Evolutionary conservation across 1,139 yeast genomes (phyloP).

Genomic region (Nakaseomyces sp.): DNA sequence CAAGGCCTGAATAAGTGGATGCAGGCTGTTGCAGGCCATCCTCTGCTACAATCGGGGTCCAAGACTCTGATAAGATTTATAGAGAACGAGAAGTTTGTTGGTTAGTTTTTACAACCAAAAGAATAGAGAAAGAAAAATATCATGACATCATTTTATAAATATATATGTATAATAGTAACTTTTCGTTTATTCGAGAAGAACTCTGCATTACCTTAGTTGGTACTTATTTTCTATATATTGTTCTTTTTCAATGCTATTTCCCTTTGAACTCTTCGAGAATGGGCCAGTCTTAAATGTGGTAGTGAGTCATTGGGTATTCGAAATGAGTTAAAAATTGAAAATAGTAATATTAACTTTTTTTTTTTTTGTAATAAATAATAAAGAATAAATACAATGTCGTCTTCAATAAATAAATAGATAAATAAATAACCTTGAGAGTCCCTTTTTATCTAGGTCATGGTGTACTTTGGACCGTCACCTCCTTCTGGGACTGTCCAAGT

Average conservation of each 20-base stretch:
- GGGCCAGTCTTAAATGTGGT: too few relatives aligned
- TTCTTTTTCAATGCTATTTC: too few relatives aligned
- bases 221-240: too few relatives aligned
- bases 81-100: constrained; percentile 54
- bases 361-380: background rate
- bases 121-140: background rate
- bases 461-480: constrained; percentile 93
- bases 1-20: constrained; percentile 78
- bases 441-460: constrained; percentile 27
- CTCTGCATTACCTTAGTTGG: too few relatives aligned
- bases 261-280: too few relatives aligned
- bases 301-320: too few relatives aligned
- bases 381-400: background rate
- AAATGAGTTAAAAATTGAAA: too few relatives aligned
- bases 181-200: too few relatives aligned
- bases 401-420: too few relatives aligned
- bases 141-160: background rate
- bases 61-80: constrained; percentile 72
- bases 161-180: too few relatives aligned
- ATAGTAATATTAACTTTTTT: too few relatives aligned
- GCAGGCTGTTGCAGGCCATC: constrained; percentile 82
- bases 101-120: constrained; percentile 12
- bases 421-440: too few relatives aligned
- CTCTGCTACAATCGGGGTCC: constrained; percentile 85
- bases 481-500: constrained; percentile 97